phyloP scores from a whole-genome alignment of 202 grass and related monocot species.

The Setaria viridis region DNA sequence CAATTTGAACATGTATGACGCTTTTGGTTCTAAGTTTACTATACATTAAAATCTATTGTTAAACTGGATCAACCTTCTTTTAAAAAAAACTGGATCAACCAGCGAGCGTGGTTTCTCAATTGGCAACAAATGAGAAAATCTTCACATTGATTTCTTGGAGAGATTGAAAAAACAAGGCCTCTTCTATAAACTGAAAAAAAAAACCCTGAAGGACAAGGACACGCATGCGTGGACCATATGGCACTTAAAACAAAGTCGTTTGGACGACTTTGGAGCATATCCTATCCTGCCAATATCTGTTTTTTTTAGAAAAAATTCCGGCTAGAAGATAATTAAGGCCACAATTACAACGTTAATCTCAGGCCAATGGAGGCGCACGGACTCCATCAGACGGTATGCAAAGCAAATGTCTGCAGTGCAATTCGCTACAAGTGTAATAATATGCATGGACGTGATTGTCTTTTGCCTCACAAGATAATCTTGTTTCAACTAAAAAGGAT shows the following conservation, averaged over 20 bases:
- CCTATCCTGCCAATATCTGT: background rate
- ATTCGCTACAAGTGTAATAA: constrained; percentile 10
- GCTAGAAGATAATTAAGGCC: background rate
- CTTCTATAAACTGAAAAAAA: too few species aligned
- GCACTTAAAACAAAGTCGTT: background rate
- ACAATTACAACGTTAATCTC: background rate
- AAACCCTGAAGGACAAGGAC: too few species aligned
- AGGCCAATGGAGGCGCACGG: background rate
- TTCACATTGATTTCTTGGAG: background rate
- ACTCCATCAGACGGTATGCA: background rate
- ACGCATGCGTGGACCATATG: too few species aligned
- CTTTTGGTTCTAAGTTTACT: too few species aligned
- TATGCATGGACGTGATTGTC: background rate
- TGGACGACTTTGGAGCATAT: background rate
- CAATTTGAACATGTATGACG: too few species aligned
- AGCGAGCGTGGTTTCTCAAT: background rate
- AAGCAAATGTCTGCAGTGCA: constrained; percentile 6
- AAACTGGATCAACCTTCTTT: too few species aligned
- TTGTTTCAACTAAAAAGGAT: constrained; percentile 1
- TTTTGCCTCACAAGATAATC: constrained; percentile 7
- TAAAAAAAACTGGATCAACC: too few species aligned
- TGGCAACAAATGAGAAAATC: background rate
- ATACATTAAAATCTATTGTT: too few species aligned
- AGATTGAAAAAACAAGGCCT: too few species aligned
- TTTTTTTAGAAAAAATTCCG: background rate